Evolutionary conservation across 1,284 basidiomycete species (phyloP).

Genomic region (Malassezia equina): DNA sequence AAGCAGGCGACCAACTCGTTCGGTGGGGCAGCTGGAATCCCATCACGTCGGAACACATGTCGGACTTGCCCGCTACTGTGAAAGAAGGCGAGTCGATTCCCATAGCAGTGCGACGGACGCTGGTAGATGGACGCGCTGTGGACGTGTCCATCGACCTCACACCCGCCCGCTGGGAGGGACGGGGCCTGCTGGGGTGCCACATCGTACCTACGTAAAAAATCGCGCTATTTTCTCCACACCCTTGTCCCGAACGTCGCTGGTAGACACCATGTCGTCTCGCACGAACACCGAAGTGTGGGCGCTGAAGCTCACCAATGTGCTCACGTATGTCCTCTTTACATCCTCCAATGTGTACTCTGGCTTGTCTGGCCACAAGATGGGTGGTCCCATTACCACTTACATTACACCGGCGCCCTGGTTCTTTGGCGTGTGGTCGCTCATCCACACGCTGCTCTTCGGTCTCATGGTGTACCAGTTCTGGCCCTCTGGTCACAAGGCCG

Average conservation of each 20-base stretch:
- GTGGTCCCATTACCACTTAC: constrained; percentile 58
- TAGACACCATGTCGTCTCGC: background rate
- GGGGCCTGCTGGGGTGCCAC: constrained; percentile 16
- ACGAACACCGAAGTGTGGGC: background rate
- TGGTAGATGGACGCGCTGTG: background rate
- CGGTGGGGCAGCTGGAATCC: background rate
- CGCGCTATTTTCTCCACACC: background rate
- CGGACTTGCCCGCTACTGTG: background rate
- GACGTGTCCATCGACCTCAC: background rate
- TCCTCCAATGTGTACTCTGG: constrained; percentile 78
- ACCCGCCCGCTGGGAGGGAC: constrained; percentile 9
- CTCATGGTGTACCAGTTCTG: constrained; percentile 42
- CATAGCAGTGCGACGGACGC: background rate
- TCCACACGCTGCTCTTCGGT: constrained; percentile 75
- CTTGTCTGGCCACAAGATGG: constrained; percentile 55
- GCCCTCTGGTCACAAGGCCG: constrained; percentile 63
- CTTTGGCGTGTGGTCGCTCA: constrained; percentile 66
- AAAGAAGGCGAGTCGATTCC: constrained; percentile 3
- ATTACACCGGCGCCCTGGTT: constrained; percentile 80
- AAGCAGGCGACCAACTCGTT: constrained; percentile 6
- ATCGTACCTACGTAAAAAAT: constrained; percentile 1
- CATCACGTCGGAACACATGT: background rate
- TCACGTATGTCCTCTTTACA: constrained; percentile 70
- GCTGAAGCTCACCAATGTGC: constrained; percentile 61
- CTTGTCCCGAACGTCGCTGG: background rate